phyloP scores from a whole-genome alignment of 225 moss, liverwort and hornwort genomes.

The Polytrichum formosum region DNA sequence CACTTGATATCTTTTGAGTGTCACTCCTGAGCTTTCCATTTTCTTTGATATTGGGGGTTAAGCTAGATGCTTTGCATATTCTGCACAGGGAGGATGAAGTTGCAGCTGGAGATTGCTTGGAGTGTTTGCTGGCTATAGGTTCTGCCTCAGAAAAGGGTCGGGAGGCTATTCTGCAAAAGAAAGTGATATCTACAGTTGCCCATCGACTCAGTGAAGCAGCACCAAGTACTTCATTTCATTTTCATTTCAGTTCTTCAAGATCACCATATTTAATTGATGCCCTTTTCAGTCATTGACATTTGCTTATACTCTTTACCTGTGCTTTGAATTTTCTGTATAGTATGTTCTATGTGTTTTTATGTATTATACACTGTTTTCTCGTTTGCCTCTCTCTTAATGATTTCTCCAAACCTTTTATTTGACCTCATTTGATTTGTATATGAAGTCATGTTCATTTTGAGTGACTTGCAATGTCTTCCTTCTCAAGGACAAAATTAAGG shows the following conservation, averaged over 20 bases:
- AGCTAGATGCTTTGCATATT: constrained; percentile 10
- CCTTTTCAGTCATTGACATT: too few relatives aligned
- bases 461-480: too few relatives aligned
- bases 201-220: constrained; percentile 57
- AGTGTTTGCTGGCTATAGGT: constrained; percentile 78
- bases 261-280: too few relatives aligned
- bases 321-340: neutral
- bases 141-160: constrained; percentile 68
- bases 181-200: constrained; percentile 42
- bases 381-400: too few relatives aligned
- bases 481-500: too few relatives aligned
- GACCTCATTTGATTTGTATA: too few relatives aligned
- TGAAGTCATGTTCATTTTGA: too few relatives aligned
- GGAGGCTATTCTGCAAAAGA: constrained; percentile 40
- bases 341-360: neutral
- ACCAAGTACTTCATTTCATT: constrained; percentile 43
- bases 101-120: constrained; percentile 78
- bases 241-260: constrained; percentile 9
- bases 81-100: constrained; percentile 65
- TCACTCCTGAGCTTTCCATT: too few relatives aligned
- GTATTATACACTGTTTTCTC: too few relatives aligned
- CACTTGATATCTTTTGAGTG: too few relatives aligned
- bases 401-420: too few relatives aligned
- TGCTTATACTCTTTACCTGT: too few relatives aligned
- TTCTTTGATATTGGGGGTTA: constrained; percentile 1